Percentiles rank a stretch among this genome's conserved stretches.
These are phyloP conservation scores for Copromyces sp. DNA, from an alignment of 495 filamentous ascomycete species.

Conservation along the genomic window DNA sequence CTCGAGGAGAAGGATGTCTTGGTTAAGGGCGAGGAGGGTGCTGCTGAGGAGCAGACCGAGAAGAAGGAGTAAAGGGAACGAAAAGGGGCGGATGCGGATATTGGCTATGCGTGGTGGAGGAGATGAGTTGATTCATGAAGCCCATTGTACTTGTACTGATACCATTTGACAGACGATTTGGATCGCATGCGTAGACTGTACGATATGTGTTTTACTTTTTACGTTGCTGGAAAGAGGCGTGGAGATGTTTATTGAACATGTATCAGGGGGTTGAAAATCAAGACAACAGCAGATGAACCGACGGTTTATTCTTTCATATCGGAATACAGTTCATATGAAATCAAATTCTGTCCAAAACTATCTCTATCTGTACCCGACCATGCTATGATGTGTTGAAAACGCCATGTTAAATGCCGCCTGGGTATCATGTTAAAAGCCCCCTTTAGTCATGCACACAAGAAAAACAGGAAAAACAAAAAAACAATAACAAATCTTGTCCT, in stretches of 20 bases:
- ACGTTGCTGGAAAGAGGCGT: neutral
- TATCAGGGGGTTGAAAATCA: neutral
- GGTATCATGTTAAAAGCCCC: conserved; percentile 18
- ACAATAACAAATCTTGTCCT: neutral
- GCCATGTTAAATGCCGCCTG: conserved; percentile 20
- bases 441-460: neutral
- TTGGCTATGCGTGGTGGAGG: neutral
- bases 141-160: neutral
- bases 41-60: conserved; percentile 3
- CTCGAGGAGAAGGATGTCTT: conserved; percentile 84
- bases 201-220: neutral
- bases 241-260: neutral
- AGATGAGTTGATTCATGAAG: neutral
- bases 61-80: conserved; percentile 12
- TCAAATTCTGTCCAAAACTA: neutral
- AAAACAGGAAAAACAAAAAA: neutral
- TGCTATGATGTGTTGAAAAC: conserved; percentile 2
- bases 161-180: neutral
- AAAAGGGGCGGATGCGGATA: neutral
- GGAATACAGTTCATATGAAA: neutral
- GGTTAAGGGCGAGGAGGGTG: conserved; percentile 7
- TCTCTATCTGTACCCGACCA: neutral
- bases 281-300: neutral
- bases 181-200: neutral
- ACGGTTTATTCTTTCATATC: neutral